Evolutionary conservation across 75 land plant genomes (phyloP), one percentile per base, ranked within the genome.

Genomic region (Azolla pinnata): DNA sequence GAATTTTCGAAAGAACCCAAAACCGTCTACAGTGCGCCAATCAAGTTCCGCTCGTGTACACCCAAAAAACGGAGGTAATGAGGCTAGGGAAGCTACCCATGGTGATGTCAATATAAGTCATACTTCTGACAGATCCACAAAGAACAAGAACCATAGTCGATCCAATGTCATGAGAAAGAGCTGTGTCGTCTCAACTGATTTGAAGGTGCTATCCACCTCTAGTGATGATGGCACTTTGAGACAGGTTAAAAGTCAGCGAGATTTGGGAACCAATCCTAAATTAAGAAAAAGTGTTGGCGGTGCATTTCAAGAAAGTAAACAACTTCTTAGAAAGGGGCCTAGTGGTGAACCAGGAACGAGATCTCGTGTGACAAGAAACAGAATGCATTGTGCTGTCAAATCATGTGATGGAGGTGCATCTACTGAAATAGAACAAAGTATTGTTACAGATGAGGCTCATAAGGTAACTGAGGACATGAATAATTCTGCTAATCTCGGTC

Each of bases 301-400:
- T 54, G 26, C 62, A 0, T 7, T 32, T 29, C 57, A 45, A 45
- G 84, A 82, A 18, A 24, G 83, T 34, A 85, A 83, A 59, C 64
- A 81, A 1, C 83, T 82, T 33, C 81, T 83, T 2, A 82, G 81
- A 31, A 92, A 85, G 59, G 97, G 97, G 23, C 73, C 71, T 74
- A 80, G 80, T 48, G 75, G 63, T 60, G 85, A 77, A 19, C 72
- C 80, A 44, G 82, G 77, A 46, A 44, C 82, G 51, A 82, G 78
- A 34, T 50, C 77, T 33, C 65, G 66, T 57, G 55, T 74, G 42
- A 60, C 78, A n/a, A n/a, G 29, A 82, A 80, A 52, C 24, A 57
- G 31, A 84, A 80, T 12, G 63, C 66, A 29, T 72, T 68, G 9
- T 33, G n/a, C n/a, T n/a, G n/a, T n/a, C n/a, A n/a, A n/a, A n/a